Conservation (phyloP, 2,329 filamentous ascomycete species). For the Apiospora malaysiana region DNA sequence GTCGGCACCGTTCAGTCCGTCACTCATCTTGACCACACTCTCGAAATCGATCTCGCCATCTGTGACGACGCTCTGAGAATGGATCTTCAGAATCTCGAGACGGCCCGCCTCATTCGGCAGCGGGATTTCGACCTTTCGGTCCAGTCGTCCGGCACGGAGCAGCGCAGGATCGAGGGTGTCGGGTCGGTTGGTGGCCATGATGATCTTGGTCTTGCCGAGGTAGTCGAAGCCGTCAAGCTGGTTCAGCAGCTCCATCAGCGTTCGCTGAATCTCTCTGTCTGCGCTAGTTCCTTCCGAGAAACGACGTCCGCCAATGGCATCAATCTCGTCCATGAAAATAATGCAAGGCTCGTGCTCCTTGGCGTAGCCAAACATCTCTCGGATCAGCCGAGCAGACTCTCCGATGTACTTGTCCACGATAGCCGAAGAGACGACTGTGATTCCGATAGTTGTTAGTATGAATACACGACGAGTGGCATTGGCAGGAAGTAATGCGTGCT, state of each 20-base stretch:
- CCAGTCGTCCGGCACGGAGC: conserved; percentile 88
- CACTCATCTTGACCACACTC: conserved; percentile 99
- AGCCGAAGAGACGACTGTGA: conserved; percentile 89
- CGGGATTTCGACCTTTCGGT: conserved; percentile 97
- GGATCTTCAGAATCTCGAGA: conserved; percentile 97
- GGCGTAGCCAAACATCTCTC: conserved; percentile 99
- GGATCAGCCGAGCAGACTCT: conserved; percentile 94
- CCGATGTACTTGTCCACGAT: conserved; percentile 99
- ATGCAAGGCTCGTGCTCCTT: conserved; percentile 99
- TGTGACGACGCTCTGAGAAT: conserved; percentile 81
- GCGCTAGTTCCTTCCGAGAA: conserved; percentile 98
- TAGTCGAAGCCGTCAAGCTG: conserved; percentile 99
- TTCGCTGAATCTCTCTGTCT: conserved; percentile 97
- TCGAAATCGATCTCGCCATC: conserved; percentile 98
- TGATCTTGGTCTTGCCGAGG: conserved; percentile 99
- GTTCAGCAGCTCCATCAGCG: conserved; percentile 97
- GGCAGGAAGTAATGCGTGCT: conserved; percentile 28
- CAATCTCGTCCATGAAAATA: conserved; percentile 99
- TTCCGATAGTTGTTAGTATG: not conserved
- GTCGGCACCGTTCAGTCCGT: conserved; percentile 96
- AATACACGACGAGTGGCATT: not conserved
- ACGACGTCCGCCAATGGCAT: conserved; percentile 93
- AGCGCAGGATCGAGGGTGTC: conserved; percentile 95
- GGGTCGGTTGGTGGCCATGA: conserved; percentile 98
- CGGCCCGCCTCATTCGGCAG: conserved; percentile 96